phyloP scores from a whole-genome alignment of 1,284 basidiomycete species.

The Chondrostereum purpureum region DNA sequence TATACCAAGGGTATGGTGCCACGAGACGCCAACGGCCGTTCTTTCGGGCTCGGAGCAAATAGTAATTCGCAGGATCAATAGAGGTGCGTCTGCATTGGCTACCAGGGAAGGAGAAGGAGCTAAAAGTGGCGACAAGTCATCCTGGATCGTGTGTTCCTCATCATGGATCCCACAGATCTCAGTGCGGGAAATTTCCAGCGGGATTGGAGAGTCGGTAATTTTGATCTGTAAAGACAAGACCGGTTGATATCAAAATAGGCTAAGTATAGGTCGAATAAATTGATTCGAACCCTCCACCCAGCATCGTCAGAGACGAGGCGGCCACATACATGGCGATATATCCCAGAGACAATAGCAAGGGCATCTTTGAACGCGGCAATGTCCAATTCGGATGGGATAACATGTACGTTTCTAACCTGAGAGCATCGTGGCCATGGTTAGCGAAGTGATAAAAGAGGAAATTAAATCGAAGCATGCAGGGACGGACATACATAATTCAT shows the following conservation, averaged over 20 bases:
- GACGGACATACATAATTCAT: slow-evolving; percentile 9
- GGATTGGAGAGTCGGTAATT: slow-evolving; percentile 16
- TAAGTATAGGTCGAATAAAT: not conserved
- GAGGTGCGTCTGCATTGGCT: slow-evolving; percentile 14
- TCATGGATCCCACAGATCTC: not conserved
- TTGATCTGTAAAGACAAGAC: slow-evolving; percentile 13
- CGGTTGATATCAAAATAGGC: not conserved
- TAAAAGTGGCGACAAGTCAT: slow-evolving; percentile 18
- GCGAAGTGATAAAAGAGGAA: not conserved
- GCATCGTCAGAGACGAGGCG: slow-evolving; percentile 13
- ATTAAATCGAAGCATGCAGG: not conserved
- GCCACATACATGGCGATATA: slow-evolving; percentile 24
- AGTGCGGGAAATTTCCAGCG: slow-evolving; percentile 5
- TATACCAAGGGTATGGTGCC: slow-evolving; percentile 26
- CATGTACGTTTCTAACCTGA: slow-evolving; percentile 24
- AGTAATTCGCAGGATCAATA: slow-evolving; percentile 24
- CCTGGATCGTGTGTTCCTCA: slow-evolving; percentile 12
- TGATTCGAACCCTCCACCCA: slow-evolving; percentile 22
- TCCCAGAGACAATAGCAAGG: slow-evolving; percentile 13
- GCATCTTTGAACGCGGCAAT: slow-evolving; percentile 18
- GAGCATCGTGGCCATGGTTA: not conserved
- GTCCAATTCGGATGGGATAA: slow-evolving; percentile 20
- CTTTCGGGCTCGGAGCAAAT: slow-evolving; percentile 13
- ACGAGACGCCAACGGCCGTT: slow-evolving; percentile 25
- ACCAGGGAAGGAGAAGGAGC: slow-evolving; percentile 8